Evolutionary conservation across 2,329 filamentous ascomycete species (phyloP), one percentile per base, ranked within the genome.

Genomic region (Aureobasidium leucospermi): DNA sequence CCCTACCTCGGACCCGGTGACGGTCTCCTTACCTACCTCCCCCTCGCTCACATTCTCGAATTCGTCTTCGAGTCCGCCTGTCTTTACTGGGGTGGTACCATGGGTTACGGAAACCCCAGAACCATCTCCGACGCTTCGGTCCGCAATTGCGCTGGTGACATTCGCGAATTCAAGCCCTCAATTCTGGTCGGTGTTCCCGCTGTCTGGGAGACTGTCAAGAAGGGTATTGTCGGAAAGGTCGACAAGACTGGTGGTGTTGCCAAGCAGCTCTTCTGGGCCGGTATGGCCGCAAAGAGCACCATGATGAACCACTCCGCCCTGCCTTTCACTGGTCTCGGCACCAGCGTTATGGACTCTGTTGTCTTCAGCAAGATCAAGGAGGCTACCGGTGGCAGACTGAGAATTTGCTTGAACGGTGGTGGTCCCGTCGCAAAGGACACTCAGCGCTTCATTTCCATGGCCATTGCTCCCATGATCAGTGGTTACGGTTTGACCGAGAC

Each of bases 401-500:
- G 93, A 57, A 88, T 97, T 68, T 89, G 90, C 74, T 85, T 99
- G 85, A 96, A 96, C 73, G 94, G 94, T 61, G 94, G 92, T 66
- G 94, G 92, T 47, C 92, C 91, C 38, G 87, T 99, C 65, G 85
- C 93, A 16, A 87, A 88, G 70, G 88, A 90, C 55, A 99, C 94
- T 1, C 87, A 90, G 72, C 85, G 86, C 63, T 97, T 99, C 79
- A 82, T 97, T 69, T 96, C 91, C 43, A 83, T 96, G 76, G 88
- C 92, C 46, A 85, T 99, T 58, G 91, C 90, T 23, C 94, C 94
- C 32, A 96, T 99, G 93, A 85, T 99, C 66, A 84, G 81, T 64
- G 94, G 94, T 10, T 99, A 99, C 71, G 94, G 94, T 62, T 78
- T 99, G 65, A 99, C 94, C 1, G 94, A 99, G 76, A 97, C 94